Percentiles rank a stretch among this genome's conserved stretches.
Conservation (phyloP, 495 filamentous ascomycete species). For the Oleoguttula mirabilis region DNA sequence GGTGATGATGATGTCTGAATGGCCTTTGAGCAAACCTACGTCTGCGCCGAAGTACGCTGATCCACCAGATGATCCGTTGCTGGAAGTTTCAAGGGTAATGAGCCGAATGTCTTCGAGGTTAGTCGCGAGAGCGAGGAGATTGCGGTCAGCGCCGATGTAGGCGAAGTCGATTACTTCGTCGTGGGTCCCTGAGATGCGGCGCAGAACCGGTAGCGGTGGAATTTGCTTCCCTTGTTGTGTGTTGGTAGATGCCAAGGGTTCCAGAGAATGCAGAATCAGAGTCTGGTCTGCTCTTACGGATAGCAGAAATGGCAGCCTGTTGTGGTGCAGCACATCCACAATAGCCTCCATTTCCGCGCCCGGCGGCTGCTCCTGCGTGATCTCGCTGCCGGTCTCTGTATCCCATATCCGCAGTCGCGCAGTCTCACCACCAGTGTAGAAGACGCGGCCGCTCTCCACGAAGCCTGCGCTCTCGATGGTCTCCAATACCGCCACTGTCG, state of each 20-base stretch:
- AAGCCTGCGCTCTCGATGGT: conserved; percentile 76
- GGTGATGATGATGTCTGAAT: conserved; percentile 91
- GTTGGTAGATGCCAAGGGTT: conserved; percentile 24
- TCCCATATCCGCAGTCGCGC: conserved; percentile 76
- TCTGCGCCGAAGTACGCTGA: conserved; percentile 72
- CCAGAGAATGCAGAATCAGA: conserved; percentile 55
- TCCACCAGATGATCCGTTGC: neutral
- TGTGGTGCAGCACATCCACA: conserved; percentile 53
- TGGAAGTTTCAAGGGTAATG: conserved; percentile 45
- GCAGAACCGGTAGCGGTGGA: conserved; percentile 40
- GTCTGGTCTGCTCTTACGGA: conserved; percentile 86
- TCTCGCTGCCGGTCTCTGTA: conserved; percentile 58
- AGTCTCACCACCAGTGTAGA: conserved; percentile 78
- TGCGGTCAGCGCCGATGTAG: conserved; percentile 66
- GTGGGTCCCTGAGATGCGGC: conserved; percentile 86
- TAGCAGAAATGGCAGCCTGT: conserved; percentile 51
- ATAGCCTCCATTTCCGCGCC: conserved; percentile 67
- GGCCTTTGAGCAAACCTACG: conserved; percentile 69
- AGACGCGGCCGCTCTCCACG: conserved; percentile 50
- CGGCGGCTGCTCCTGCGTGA: conserved; percentile 55
- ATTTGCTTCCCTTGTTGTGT: conserved; percentile 28
- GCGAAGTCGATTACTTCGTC: conserved; percentile 92
- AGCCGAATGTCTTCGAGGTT: conserved; percentile 90
- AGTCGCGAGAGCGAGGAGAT: conserved; percentile 77
- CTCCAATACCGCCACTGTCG: conserved; percentile 75